These are phyloP conservation scores for Malus hybrid DNA, from an alignment of 331 rosid genomes.

Conservation along the genomic window DNA sequence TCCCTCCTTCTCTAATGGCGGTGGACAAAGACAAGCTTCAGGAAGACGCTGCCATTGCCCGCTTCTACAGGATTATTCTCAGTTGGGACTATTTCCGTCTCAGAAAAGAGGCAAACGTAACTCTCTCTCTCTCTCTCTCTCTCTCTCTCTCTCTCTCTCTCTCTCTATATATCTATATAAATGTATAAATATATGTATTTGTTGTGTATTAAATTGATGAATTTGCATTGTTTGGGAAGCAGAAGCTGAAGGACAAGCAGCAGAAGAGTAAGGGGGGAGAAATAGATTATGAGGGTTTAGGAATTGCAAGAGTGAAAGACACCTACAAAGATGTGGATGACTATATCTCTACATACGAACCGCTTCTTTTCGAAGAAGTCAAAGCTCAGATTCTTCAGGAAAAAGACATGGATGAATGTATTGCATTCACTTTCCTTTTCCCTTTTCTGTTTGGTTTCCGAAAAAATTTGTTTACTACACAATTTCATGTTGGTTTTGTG, in stretches of 20 bases:
- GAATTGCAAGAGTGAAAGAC: conserved; percentile 41
- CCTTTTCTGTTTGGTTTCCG: background rate
- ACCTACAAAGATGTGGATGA: conserved; percentile 62
- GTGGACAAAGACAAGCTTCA: no score
- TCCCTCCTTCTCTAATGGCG: no score
- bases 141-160: no score
- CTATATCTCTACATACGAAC: conserved; percentile 73
- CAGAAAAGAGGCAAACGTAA: conserved; percentile 36
- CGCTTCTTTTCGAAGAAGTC: conserved; percentile 77
- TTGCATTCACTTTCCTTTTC: conserved; percentile 23
- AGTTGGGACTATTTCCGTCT: no score
- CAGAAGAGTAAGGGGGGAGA: conserved; percentile 23
- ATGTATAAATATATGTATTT: background rate
- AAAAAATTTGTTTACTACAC: background rate
- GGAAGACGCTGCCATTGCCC: no score
- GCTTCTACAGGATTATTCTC: no score
- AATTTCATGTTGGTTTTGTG: background rate
- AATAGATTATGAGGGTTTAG: conserved; percentile 13
- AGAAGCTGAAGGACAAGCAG: background rate
- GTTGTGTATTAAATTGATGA: background rate
- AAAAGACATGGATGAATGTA: conserved; percentile 56
- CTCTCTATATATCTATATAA: background rate
- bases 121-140: background rate
- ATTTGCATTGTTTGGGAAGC: background rate
- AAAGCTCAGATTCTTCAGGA: conserved; percentile 63